Conservation (phyloP, 345 rosid species). For the Trapa incisa region DNA sequence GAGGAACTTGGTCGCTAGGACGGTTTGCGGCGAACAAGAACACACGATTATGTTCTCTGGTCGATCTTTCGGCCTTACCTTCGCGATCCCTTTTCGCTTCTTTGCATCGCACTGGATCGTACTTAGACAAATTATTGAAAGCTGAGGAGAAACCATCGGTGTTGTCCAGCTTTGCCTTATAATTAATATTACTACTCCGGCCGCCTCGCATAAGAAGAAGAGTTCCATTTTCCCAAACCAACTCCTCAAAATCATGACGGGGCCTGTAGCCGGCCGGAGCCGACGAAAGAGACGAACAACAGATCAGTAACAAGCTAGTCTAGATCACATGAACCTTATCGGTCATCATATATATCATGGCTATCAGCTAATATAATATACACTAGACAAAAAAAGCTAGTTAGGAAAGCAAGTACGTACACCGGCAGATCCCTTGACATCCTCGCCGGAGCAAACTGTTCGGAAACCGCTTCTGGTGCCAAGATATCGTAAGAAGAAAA, state of each 20-base stretch:
- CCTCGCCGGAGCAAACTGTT: too few relatives aligned
- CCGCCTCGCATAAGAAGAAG: constrained; percentile 17
- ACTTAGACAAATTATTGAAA: background rate
- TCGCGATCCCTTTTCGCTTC: background rate
- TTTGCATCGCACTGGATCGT: background rate
- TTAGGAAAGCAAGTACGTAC: too few relatives aligned
- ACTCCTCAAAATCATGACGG: constrained; percentile 24
- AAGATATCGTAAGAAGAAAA: too few relatives aligned
- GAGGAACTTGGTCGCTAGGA: constrained; percentile 1
- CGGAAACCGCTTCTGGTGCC: too few relatives aligned
- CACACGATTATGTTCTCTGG: background rate
- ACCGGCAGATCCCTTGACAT: too few relatives aligned
- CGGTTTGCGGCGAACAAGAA: background rate
- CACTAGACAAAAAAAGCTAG: too few relatives aligned
- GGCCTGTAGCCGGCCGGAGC: constrained; percentile 19
- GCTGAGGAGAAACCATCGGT: background rate
- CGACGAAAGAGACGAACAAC: too few relatives aligned
- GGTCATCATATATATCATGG: too few relatives aligned
- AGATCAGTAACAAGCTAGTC: too few relatives aligned
- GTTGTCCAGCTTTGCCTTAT: background rate
- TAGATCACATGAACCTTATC: too few relatives aligned
- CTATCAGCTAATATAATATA: too few relatives aligned
- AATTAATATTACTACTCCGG: background rate
- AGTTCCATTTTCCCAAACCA: constrained; percentile 27
- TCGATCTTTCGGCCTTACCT: background rate